Evolutionary conservation across 768 basidiomycete species (phyloP), one percentile per base, ranked within the genome.

Genomic region (Cystofilobasidium ferigula): DNA sequence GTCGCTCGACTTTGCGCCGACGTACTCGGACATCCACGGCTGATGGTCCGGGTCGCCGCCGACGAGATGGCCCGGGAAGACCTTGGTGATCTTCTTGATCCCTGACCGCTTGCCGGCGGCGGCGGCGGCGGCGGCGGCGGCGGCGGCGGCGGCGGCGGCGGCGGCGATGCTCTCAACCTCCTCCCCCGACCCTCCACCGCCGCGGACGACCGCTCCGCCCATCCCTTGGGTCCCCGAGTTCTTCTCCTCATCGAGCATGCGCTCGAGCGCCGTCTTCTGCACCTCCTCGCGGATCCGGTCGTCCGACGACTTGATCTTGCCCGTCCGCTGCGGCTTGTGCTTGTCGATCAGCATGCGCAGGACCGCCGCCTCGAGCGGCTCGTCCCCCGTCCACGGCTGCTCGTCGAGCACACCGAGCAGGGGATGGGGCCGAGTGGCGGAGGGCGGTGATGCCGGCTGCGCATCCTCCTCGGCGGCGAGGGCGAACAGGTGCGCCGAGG

Each of bases 291-390:
- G 10, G 45, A 68, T 43, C 35, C 57, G 62, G 20, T 68, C 67
- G 26, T 68, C 67, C 0, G 67, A 34, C 0, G 61, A 48, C 22
- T 26, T n/a, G 51, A 68, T 63, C 36, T 40, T 59, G 24, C 67
- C 67, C 13, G 57, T 34, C 0, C 67, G 61, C 24, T 45, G 32
- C 1, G 67, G 67, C 38, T 68, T 68, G 43, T 68, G 67, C 26
- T 42, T 58, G 57, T 68, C 67, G 8, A 42, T n/a, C 9, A 68
- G 30, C 67, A 68, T 68, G 35, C 67, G 43, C 35, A 58, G 40
- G 56, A 68, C 61, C 10, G 67, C 58, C 20, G 42, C 16, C 47
- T 68, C 67, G 26, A 68, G 18, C 22, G 67, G 61, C 32, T 68
- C 67, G 18, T 68, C 67, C 0, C 67, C 67, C 2, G 62, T 62